phyloP scores from a whole-genome alignment of 1,284 basidiomycete genomes.

The Austroboletus olivaceoglutinosus region DNA sequence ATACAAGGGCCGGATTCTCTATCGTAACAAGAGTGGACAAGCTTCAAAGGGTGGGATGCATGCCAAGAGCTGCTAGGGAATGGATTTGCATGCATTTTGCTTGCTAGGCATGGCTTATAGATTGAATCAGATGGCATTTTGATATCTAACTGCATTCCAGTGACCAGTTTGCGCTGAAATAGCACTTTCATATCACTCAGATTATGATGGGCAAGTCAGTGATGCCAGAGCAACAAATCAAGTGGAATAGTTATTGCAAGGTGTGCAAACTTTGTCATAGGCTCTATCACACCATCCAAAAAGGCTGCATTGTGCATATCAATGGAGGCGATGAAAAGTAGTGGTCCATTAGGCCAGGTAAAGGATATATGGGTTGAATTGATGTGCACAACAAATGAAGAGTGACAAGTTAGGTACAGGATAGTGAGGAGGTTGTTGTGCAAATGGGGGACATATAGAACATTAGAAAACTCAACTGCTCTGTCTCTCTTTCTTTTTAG shows the following conservation, averaged over 20 bases:
- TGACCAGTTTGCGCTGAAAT: too few species aligned
- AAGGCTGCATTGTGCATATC: background rate
- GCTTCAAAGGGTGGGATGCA: background rate
- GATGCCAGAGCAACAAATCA: too few species aligned
- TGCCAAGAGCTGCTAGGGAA: background rate
- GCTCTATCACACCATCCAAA: too few species aligned
- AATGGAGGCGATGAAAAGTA: background rate
- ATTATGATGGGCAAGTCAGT: too few species aligned
- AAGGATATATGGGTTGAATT: background rate
- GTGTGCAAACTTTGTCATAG: too few species aligned
- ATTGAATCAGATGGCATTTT: background rate
- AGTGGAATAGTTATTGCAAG: conserved; percentile 1
- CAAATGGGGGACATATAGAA: too few species aligned
- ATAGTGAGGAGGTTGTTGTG: background rate
- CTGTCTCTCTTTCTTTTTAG: background rate
- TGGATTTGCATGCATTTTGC: background rate
- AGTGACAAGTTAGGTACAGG: too few species aligned
- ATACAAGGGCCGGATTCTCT: too few species aligned
- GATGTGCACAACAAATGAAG: background rate
- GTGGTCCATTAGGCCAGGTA: background rate
- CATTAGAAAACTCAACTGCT: too few species aligned
- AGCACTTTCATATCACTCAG: too few species aligned
- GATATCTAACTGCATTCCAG: background rate
- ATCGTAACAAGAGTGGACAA: too few species aligned
- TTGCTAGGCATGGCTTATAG: background rate